Base-by-base conservation (phyloP, 2,329 filamentous ascomycete genomes). In the Trichoderma sp. region DNA sequence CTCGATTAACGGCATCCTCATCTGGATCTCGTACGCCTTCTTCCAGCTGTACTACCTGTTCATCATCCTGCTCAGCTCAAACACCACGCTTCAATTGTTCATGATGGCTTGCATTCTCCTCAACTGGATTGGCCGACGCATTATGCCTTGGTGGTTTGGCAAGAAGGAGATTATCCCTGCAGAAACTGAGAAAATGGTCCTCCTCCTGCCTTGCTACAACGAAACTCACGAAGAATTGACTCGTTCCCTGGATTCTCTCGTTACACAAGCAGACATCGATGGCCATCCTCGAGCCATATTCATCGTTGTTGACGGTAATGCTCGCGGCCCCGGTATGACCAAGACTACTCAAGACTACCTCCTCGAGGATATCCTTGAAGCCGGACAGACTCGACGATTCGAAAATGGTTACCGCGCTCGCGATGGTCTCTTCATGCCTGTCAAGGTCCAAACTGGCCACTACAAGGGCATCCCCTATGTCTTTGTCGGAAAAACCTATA, bases 141-240 rank as follows among this genome's bases (percentile, higher is more conserved):
- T 77, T 0, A 65, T 79, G 21, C 78, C 78, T 61, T 76, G 75
- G 3, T 80, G 72, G 55, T 72, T 73, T 65, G 71, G 71, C n/a
- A 73, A 72, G 16, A 78, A 79, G 63, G 78, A 79, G 16, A 72
- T 75, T 5, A 55, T 76, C 0, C 81, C 81, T 0, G 79, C 81
- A 60, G 74, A 76, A 35, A 81, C 79, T 0, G 83, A 85, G 72
- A 78, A 78, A 60, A 78, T 85, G 76, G 82, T 85, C 2, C 72
- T 84, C 35, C 73, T 85, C 37, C 76, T 85, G 5, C 83, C 83
- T 1, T 85, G 83, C 74, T 85, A 85, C 74, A 85, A 85, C 71
- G 83, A 85, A 72, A 83, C 81, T 0, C 73, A 76, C 7, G 76
- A 83, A 5, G 83, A 85, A 70, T 74, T 83, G 29, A 78, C 75